A percentile compares a stretch with the other conserved stretches of the same genome.
phyloP scores from a whole-genome alignment of 2,329 filamentous ascomycete genomes.

The Fusarium camptoceras region DNA sequence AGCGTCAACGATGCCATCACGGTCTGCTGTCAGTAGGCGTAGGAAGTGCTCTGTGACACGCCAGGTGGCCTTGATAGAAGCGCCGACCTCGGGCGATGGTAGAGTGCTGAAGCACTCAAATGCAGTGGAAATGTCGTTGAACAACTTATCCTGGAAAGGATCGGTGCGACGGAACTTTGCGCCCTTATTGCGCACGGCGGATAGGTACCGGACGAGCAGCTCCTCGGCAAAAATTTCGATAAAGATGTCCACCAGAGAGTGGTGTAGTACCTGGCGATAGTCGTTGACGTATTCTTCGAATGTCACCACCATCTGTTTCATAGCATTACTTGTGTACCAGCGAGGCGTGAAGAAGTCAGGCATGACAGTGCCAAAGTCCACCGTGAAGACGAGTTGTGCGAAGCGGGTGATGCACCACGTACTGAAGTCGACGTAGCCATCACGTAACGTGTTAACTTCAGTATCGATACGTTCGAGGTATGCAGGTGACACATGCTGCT shows the following conservation, averaged over 20 bases:
- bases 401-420: slow-evolving; percentile 94
- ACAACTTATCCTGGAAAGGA: slow-evolving; percentile 91
- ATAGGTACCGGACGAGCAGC: slow-evolving; percentile 86
- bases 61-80: slow-evolving; percentile 90
- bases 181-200: slow-evolving; percentile 86
- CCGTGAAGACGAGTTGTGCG: slow-evolving; percentile 85
- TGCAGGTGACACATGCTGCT: slow-evolving; percentile 80
- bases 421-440: slow-evolving; percentile 94
- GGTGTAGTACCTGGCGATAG: slow-evolving; percentile 85
- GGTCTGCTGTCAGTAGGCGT: slow-evolving; percentile 81
- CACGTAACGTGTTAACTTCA: slow-evolving; percentile 80
- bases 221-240: slow-evolving; percentile 94
- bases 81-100: slow-evolving; percentile 75
- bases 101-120: slow-evolving; percentile 88
- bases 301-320: slow-evolving; percentile 94
- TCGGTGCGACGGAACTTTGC: slow-evolving; percentile 89
- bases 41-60: slow-evolving; percentile 88
- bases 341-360: slow-evolving; percentile 89
- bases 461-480: slow-evolving; percentile 80
- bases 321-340: slow-evolving; percentile 88
- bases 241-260: slow-evolving; percentile 89
- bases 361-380: slow-evolving; percentile 88
- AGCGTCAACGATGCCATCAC: slow-evolving; percentile 76
- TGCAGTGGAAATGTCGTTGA: slow-evolving; percentile 89
- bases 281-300: slow-evolving; percentile 95